Base-by-base conservation (phyloP, 495 filamentous ascomycete genomes). In the Aspergillus olivimuriae region DNA sequence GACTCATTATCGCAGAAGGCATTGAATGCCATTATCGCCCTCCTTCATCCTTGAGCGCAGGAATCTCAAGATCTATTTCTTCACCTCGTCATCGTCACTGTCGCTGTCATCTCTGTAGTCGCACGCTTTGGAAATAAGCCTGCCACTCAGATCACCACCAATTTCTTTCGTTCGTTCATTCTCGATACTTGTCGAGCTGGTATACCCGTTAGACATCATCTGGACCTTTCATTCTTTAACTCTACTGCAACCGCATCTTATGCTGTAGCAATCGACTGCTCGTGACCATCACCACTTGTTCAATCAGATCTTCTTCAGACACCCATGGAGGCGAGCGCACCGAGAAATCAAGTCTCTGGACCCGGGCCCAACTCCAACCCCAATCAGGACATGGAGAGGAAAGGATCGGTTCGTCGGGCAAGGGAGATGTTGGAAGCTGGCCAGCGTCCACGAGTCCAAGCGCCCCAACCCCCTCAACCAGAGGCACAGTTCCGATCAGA, bases 361-460 rank as follows among this genome's bases (percentile, higher is more conserved):
- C 32, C 47, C 16, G 41, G 40, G 3, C 43, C 53, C 10, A 35
- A n/a, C n/a, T 34, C 47, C 16, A 39, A 53, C 17, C 15, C 23
- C 11, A 37, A 30, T 20, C 16, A 19, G 16, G 15, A 26, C 21
- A n/a, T 47, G 18, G 46, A 52, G n/a, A 45, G 48, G 22, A 57
- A 63, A 43, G 70, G 69, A 21, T 76, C 72, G 8, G 70, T 76
- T 12, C 66, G 63, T 39, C 61, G 65, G 44, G 74, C 65, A 30
- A 75, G 66, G 56, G 72, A 80, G 51, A 63, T 77, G 57, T 57
- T 77, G 48, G 62, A 72, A 39, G 72, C 75, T 28, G 73, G 72
- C 45, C 58, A 59, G 40, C 74, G 64, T 26, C 66, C 61, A 47
- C 51, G 52, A 56, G 44, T 48, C 44, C 52, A 56, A 53, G 43